A percentile compares a stretch with the other conserved stretches of the same genome.
phyloP scores from a whole-genome alignment of 768 basidiomycete species.

The Kwoniella sp. region DNA sequence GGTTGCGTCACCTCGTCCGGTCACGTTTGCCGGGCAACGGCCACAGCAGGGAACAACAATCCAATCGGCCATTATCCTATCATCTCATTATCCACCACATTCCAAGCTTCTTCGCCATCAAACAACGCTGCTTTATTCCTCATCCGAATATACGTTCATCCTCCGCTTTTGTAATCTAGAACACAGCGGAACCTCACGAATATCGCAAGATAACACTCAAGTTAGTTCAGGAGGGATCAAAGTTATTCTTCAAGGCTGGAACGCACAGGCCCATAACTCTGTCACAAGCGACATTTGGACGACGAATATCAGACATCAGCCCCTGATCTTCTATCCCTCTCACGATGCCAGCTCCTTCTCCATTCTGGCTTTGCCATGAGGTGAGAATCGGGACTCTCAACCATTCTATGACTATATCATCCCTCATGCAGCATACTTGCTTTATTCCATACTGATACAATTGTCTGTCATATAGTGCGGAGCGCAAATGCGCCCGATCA shows the following conservation, averaged over 20 bases:
- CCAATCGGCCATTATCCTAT: not conserved
- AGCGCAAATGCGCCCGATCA: conserved; percentile 83
- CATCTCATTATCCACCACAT: not conserved
- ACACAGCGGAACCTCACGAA: too few relatives aligned
- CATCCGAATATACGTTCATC: too few relatives aligned
- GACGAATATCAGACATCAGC: not conserved
- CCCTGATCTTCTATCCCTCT: too few relatives aligned
- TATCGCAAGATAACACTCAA: too few relatives aligned
- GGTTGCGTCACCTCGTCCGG: not conserved
- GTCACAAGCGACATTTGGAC: not conserved
- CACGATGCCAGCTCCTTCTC: conserved; percentile 29
- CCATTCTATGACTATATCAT: too few relatives aligned
- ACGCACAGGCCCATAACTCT: too few relatives aligned
- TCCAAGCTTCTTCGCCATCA: not conserved
- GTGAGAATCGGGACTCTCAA: conserved; percentile 16
- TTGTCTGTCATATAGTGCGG: conserved; percentile 80
- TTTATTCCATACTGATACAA: too few relatives aligned
- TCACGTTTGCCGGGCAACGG: not conserved
- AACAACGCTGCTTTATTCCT: too few relatives aligned
- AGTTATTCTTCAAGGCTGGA: too few relatives aligned
- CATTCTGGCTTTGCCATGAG: conserved; percentile 53
- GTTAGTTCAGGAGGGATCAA: too few relatives aligned
- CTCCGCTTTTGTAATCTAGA: too few relatives aligned
- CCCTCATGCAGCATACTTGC: too few relatives aligned
- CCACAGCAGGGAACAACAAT: not conserved